Evolutionary conservation across 2,329 filamentous ascomycete species (phyloP), one percentile per base, ranked within the genome.

Genomic region (Cladosporium colombiae): DNA sequence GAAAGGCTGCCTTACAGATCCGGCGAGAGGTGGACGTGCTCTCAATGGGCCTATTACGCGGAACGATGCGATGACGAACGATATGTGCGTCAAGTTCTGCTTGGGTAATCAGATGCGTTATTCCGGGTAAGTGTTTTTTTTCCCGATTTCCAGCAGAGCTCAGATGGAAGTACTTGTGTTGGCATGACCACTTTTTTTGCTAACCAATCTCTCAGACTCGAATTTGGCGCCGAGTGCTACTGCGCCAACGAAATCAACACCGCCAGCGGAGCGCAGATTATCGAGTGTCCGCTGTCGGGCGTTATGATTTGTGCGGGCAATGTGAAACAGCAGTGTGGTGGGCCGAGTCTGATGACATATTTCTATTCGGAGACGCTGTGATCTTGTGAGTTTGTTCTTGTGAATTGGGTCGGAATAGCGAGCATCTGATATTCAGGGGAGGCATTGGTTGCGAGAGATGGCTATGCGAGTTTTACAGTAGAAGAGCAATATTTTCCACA

Each of bases 301-400:
- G 49, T 72, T 56, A 74, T 74, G 71, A 46, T 65, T 10, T 77
- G 75, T 53, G 62, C 67, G 8, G 75, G 75, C 0, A 71, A 76
- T 62, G 33, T 53, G 53, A 63, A 68, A 44, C 65, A 75, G 67
- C 74, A 67, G 63, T 76, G 75, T 68, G 75, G 75, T 49, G 74
- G 69, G 16, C 53, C 65, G 6, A 69, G 66, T 21, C 68, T 76
- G 66, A 68, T 77, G 70, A 75, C 70, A 40, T 62, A 76, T 33
- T 77, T 75, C 60, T 75, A 74, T 65, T 74, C 74, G 49, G 60
- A 67, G 5, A 66, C 68, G 10, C 33, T 73, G 37, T 72, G 84
- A 29, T 29, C 4, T 29, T 29, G 27, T 29, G 27, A 29, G 6
- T 4, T 29, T 29, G 27, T 29, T 29, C 27, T 29, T 29, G 27